Evolutionary conservation across 2,329 filamentous ascomycete species (phyloP), one percentile per base, ranked within the genome.

Genomic region (Verticillium dahliae): DNA sequence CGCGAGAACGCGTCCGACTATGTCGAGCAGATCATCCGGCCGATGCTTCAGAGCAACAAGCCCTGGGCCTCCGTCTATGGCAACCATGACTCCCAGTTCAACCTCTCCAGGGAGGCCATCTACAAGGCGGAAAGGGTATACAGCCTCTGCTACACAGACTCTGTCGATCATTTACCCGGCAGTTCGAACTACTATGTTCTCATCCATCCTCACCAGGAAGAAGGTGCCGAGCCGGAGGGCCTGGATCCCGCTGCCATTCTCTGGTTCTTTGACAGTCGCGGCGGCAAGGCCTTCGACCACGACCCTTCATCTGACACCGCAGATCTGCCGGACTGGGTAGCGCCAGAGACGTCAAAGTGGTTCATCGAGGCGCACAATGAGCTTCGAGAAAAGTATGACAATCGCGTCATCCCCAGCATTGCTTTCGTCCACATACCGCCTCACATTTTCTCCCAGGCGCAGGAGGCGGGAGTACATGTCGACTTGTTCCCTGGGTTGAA

Each of bases 31-130:
- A 77, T 85, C 33, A 79, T 83, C 1, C 68, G 65, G 2, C 81
- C 81, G 0, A 67, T 87, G 0, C 71, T 84, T 1, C 59, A 76
- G 1, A 74, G 75, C 13, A 72, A 73, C 11, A 64, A 83, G 1
- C 74, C 74, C 1, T 87, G 84, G 80, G 83, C 83, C 2, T 81
- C 80, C 1, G 82, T 83, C 0, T 87, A 87, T 62, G 85, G 85
- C 5, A 88, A 88, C 63, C 85, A 88, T 67, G 85, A 88, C 67
- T 79, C 75, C 60, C 71, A 80, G 56, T 78, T 73, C 62, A 81
- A 81, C 57, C 68, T 83, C 18, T 78, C 78, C 2, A 74, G 75
- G 64, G 72, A 71, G 2, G 60, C 70, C 0, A 65, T 75, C 1
- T 70, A 74, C 1, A 80, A 79, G 1, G 71, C 81, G 1, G 80